Conservation (phyloP, 306 rosid species). For the Trifolium dubium region DNA sequence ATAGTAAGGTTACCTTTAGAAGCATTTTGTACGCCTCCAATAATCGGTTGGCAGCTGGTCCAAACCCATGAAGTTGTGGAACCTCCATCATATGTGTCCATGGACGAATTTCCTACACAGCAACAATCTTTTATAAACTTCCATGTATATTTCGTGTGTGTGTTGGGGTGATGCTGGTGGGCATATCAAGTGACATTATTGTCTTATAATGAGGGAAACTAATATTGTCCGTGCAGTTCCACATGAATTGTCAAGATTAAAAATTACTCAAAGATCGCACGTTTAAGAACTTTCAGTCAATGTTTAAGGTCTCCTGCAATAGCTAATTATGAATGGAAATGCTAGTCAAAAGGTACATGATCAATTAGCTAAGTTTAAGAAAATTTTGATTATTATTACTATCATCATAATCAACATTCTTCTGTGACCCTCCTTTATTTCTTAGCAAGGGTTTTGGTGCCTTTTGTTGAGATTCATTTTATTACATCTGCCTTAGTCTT, state of each 20-base stretch:
- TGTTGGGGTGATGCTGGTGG: neutral
- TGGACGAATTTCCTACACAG: conserved; percentile 90
- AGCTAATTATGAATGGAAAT: neutral
- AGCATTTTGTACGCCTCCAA: conserved; percentile 97
- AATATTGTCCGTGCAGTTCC: neutral
- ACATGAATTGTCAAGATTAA: conserved; percentile 16
- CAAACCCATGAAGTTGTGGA: conserved; percentile 98
- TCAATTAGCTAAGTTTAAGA: neutral
- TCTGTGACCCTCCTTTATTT: neutral
- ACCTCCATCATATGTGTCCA: conserved; percentile 99
- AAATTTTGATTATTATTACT: neutral
- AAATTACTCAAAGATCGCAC: conserved; percentile 11
- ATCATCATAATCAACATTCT: neutral
- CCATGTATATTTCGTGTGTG: neutral
- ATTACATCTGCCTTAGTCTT: neutral
- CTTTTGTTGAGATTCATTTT: neutral
- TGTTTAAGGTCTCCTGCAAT: neutral
- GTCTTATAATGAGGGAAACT: conserved; percentile 18
- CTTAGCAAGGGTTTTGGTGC: neutral
- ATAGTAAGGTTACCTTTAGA: conserved; percentile 67
- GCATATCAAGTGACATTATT: conserved; percentile 1
- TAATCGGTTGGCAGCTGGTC: conserved; percentile 95
- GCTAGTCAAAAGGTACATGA: neutral
- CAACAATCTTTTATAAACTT: conserved; percentile 27
- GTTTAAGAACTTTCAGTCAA: conserved; percentile 10